phyloP scores from a whole-genome alignment of 441 rosid species.

The Iberis amara region DNA sequence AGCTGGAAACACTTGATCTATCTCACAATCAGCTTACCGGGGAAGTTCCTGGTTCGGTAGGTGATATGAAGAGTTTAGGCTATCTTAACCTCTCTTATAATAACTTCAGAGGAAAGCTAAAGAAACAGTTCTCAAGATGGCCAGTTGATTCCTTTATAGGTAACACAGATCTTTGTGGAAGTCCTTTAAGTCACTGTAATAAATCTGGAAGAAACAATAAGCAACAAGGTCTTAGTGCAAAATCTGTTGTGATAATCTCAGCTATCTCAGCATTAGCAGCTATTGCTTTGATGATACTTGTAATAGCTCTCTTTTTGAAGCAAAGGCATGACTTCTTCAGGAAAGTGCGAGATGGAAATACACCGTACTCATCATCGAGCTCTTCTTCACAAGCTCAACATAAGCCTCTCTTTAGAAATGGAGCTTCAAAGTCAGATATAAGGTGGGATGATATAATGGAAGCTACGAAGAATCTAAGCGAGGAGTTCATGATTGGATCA shows the following conservation, averaged over 20 bases:
- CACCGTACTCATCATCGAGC: slow-evolving; percentile 38
- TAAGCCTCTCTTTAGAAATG: slow-evolving; percentile 44
- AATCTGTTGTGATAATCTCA: slow-evolving; percentile 45
- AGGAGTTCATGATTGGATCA: slow-evolving; percentile 72
- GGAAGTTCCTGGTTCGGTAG: slow-evolving; percentile 53
- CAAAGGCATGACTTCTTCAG: slow-evolving; percentile 38
- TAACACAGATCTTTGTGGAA: slow-evolving; percentile 63
- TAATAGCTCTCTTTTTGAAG: slow-evolving; percentile 40
- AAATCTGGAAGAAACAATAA: slow-evolving; percentile 23
- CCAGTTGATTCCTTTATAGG: slow-evolving; percentile 58
- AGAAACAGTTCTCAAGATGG: slow-evolving; percentile 62
- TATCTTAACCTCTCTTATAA: slow-evolving; percentile 67
- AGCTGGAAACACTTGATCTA: slow-evolving; percentile 69
- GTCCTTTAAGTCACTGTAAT: slow-evolving; percentile 51
- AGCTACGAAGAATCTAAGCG: slow-evolving; percentile 66
- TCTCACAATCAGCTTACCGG: slow-evolving; percentile 69
- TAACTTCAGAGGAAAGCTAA: slow-evolving; percentile 56
- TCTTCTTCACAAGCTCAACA: slow-evolving; percentile 41
- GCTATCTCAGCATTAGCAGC: slow-evolving; percentile 55
- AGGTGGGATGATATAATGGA: slow-evolving; percentile 73
- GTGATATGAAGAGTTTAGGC: slow-evolving; percentile 63
- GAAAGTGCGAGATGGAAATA: slow-evolving; percentile 38
- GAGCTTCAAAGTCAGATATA: slow-evolving; percentile 51
- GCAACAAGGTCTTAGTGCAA: slow-evolving; percentile 37
- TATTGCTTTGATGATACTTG: slow-evolving; percentile 45